These are phyloP conservation scores for Aphanomyces cochlioides DNA, from an alignment of 352 stramenopile genomes.

Conservation along the genomic window DNA sequence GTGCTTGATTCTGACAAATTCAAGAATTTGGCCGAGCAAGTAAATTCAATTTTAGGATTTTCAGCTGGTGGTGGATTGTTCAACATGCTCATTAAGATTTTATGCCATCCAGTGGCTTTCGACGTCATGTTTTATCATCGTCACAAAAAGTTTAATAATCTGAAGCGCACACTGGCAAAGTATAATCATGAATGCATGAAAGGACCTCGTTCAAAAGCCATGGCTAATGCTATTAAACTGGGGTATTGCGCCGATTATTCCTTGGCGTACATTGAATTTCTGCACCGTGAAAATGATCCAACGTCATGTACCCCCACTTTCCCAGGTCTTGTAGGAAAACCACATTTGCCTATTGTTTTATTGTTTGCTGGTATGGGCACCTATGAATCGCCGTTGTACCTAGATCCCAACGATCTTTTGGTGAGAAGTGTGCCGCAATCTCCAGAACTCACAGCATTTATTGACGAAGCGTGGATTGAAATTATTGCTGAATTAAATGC, in stretches of 20 bases:
- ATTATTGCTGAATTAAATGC: slow-evolving; percentile 80
- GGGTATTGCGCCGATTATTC: slow-evolving; percentile 78
- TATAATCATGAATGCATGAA: slow-evolving; percentile 85
- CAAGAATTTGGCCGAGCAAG: slow-evolving; percentile 52
- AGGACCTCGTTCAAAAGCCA: slow-evolving; percentile 52
- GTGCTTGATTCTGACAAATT: slow-evolving; percentile 72
- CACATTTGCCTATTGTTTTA: slow-evolving; percentile 63
- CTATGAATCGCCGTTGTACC: slow-evolving; percentile 76
- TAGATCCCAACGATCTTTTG: slow-evolving; percentile 76
- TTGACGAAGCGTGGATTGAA: slow-evolving; percentile 80
- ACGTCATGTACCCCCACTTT: slow-evolving; percentile 55
- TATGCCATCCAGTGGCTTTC: slow-evolving; percentile 69
- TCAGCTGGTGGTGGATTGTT: slow-evolving; percentile 45
- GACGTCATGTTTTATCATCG: slow-evolving; percentile 63
- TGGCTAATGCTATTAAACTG: slow-evolving; percentile 75
- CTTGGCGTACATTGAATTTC: slow-evolving; percentile 70
- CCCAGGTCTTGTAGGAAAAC: slow-evolving; percentile 67
- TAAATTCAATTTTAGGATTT: slow-evolving; percentile 62
- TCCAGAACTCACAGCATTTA: slow-evolving; percentile 75
- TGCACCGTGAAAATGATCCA: slow-evolving; percentile 70
- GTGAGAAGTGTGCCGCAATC: slow-evolving; percentile 75
- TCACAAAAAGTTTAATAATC: slow-evolving; percentile 65
- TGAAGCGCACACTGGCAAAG: slow-evolving; percentile 69
- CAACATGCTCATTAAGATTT: slow-evolving; percentile 50
- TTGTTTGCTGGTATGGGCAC: slow-evolving; percentile 71